phyloP scores from a whole-genome alignment of 441 rosid genomes.

The Capsella rubella region DNA sequence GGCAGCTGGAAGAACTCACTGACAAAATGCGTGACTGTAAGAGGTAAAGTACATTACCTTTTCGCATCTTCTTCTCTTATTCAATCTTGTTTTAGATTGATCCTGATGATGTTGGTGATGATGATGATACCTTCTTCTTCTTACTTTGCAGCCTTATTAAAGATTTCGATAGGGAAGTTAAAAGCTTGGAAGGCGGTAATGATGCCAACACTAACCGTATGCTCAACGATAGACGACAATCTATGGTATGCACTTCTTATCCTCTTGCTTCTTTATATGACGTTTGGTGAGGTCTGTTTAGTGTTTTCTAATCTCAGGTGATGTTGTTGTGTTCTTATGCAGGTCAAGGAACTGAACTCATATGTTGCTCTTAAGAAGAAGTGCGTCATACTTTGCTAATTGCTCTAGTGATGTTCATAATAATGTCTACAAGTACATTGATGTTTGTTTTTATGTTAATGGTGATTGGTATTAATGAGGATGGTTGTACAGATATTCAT shows the following conservation, averaged over 20 bases:
- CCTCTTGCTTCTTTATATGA: not conserved
- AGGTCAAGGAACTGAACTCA: slow-evolving; percentile 96
- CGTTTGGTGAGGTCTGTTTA: not conserved
- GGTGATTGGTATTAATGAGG: slow-evolving; percentile 19
- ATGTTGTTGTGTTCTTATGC: slow-evolving; percentile 46
- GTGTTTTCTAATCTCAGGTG: slow-evolving; percentile 11
- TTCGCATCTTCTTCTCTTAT: not conserved
- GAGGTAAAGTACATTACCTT: slow-evolving; percentile 52
- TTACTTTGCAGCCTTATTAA: slow-evolving; percentile 75
- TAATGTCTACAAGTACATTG: not conserved
- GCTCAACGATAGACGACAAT: slow-evolving; percentile 85
- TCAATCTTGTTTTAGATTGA: not conserved
- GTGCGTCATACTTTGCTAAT: slow-evolving; percentile 50
- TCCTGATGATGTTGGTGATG: slow-evolving; percentile 10
- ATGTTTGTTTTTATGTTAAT: not conserved
- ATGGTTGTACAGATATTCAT: slow-evolving; percentile 60
- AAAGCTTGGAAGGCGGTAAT: slow-evolving; percentile 65
- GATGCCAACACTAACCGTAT: slow-evolving; percentile 69
- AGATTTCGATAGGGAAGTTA: slow-evolving; percentile 88
- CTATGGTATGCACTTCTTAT: slow-evolving; percentile 59
- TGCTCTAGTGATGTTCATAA: not conserved
- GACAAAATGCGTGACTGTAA: slow-evolving; percentile 95
- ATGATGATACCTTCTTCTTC: slow-evolving; percentile 1
- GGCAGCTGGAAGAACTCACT: slow-evolving; percentile 93
- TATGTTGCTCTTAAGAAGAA: slow-evolving; percentile 90